phyloP scores from a whole-genome alignment of 129 eudicot species.

The Arctium lappa region DNA sequence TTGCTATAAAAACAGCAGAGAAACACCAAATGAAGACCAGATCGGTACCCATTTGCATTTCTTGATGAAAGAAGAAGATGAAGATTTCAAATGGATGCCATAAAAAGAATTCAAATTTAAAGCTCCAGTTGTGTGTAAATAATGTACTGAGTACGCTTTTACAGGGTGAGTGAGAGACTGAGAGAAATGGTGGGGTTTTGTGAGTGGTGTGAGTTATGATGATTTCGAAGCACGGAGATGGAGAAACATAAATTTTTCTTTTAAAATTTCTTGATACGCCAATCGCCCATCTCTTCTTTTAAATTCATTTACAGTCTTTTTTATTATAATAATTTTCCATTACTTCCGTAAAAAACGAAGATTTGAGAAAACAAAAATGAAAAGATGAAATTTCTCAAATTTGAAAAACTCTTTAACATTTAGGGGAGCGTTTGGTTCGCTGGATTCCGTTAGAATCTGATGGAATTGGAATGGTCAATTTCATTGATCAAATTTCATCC shows the following conservation, averaged over 20 bases:
- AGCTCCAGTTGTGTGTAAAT: constrained; percentile 17
- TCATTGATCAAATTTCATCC: too few species aligned
- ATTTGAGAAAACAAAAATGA: too few species aligned
- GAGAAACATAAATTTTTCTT: background rate
- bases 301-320: background rate
- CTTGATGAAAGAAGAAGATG: constrained; percentile 27
- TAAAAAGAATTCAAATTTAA: constrained; percentile 21
- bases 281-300: background rate
- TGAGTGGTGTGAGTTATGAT: constrained; percentile 41
- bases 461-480: too few species aligned
- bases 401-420: too few species aligned
- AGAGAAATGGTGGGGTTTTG: constrained; percentile 34
- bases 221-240: background rate
- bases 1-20: constrained; percentile 37
- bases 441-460: too few species aligned
- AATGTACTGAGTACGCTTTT: constrained; percentile 24
- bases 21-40: constrained; percentile 34
- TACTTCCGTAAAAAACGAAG: too few species aligned
- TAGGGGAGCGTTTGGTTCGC: too few species aligned
- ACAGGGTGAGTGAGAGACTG: background rate
- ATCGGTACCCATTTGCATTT: constrained; percentile 42
- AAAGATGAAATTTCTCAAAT: too few species aligned
- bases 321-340: too few species aligned
- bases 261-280: background rate
- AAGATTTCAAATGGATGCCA: constrained; percentile 27